These are phyloP conservation scores for Marsdenia floribunda DNA, from an alignment of 257 asterid species.

Conservation along the genomic window DNA sequence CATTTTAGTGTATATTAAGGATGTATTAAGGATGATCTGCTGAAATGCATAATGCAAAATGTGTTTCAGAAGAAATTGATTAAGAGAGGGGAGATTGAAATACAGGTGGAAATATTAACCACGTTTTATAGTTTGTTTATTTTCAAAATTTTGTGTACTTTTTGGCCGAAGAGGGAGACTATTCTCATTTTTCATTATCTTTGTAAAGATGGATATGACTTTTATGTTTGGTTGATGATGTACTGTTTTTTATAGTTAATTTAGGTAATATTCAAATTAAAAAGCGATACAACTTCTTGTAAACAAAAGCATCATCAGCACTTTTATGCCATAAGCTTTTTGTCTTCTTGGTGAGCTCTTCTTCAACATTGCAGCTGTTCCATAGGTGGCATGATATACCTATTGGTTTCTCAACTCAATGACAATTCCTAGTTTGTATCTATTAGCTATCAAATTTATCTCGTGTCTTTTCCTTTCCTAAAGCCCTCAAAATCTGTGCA, in stretches of 20 bases:
- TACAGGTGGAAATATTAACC: not conserved
- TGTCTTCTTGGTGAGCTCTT: not conserved
- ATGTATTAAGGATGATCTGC: too few relatives aligned
- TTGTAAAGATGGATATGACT: not conserved
- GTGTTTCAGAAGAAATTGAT: not conserved
- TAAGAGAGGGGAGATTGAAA: not conserved
- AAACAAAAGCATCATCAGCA: not conserved
- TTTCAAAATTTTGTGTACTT: not conserved
- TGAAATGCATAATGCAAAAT: too few relatives aligned
- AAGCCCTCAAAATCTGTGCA: not conserved
- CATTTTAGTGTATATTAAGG: not conserved
- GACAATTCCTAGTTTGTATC: not conserved
- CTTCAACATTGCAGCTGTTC: not conserved
- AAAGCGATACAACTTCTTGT: not conserved
- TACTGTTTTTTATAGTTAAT: not conserved
- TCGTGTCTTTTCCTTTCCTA: not conserved
- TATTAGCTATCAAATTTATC: not conserved
- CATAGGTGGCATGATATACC: not conserved
- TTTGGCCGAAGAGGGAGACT: not conserved
- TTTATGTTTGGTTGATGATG: not conserved
- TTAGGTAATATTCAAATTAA: not conserved
- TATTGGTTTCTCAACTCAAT: not conserved
- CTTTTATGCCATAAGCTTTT: not conserved
- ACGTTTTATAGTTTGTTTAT: not conserved
- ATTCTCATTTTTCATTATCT: not conserved